Conservation (phyloP, 2,329 filamentous ascomycete genomes). For the Lecanicillium sp. region DNA sequence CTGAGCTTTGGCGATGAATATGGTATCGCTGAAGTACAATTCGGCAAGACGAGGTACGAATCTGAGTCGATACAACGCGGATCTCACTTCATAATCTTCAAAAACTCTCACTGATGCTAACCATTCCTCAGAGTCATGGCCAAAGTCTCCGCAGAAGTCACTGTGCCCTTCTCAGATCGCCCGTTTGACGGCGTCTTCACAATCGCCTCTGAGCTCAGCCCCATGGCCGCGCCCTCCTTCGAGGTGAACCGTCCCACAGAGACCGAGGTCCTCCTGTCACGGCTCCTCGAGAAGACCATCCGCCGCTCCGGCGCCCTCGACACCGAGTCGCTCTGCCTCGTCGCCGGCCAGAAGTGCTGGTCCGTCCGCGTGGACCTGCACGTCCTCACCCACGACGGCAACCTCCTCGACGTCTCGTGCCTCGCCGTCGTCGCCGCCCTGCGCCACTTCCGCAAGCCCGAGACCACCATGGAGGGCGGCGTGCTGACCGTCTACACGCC, state of each 20-base stretch:
- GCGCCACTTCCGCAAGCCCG: slow-evolving; percentile 85
- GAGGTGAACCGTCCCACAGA: slow-evolving; percentile 80
- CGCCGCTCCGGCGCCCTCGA: slow-evolving; percentile 88
- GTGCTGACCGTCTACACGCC: slow-evolving; percentile 76
- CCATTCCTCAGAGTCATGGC: slow-evolving; percentile 67
- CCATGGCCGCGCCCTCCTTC: slow-evolving; percentile 86
- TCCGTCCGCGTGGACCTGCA: slow-evolving; percentile 87
- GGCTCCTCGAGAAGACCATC: slow-evolving; percentile 88
- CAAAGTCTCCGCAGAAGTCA: slow-evolving; percentile 82
- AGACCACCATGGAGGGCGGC: slow-evolving; percentile 80
- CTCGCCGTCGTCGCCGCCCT: slow-evolving; percentile 82
- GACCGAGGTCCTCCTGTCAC: slow-evolving; percentile 77
- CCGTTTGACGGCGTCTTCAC: slow-evolving; percentile 95
- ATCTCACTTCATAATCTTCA: no score
- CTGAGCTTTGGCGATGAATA: slow-evolving; percentile 85
- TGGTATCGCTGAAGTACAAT: slow-evolving; percentile 77
- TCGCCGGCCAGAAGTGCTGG: slow-evolving; percentile 89
- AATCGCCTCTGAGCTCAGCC: slow-evolving; percentile 83
- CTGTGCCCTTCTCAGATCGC: slow-evolving; percentile 76
- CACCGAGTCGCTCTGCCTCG: slow-evolving; percentile 89
- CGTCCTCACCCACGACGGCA: slow-evolving; percentile 84
- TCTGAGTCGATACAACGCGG: no score
- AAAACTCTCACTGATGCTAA: no score
- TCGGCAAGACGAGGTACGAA: slow-evolving; percentile 81
- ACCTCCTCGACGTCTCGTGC: slow-evolving; percentile 79